Conservation (phyloP, 2,329 filamentous ascomycete species). For the Zarea fungicola region DNA sequence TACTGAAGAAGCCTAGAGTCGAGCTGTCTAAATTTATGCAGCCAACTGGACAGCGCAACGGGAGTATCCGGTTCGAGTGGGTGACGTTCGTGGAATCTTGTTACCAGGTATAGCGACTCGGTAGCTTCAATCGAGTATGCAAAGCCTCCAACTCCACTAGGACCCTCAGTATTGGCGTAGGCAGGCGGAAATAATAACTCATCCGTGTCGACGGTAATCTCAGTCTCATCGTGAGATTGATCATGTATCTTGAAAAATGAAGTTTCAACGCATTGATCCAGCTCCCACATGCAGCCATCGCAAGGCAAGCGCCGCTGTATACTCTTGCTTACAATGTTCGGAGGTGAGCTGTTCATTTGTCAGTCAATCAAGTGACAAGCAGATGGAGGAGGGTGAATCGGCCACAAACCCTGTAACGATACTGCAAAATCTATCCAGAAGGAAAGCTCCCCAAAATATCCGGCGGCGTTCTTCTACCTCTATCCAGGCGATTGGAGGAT, state of each 20-base stretch:
- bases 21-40: slow-evolving; percentile 40
- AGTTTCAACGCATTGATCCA: slow-evolving; percentile 28
- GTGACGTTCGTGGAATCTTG: slow-evolving; percentile 38
- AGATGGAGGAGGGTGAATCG: no score
- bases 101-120: slow-evolving; percentile 37
- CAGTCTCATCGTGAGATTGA: slow-evolving; percentile 24
- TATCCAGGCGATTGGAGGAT: slow-evolving; percentile 24
- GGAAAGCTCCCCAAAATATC: slow-evolving; percentile 38
- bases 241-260: slow-evolving; percentile 15
- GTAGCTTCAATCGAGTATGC: slow-evolving; percentile 42
- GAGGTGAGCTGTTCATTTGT: slow-evolving; percentile 30
- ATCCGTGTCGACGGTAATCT: slow-evolving; percentile 21
- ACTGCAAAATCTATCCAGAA: slow-evolving; percentile 35
- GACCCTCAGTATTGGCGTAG: slow-evolving; percentile 1
- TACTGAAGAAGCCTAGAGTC: slow-evolving; percentile 38
- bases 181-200: slow-evolving; percentile 15
- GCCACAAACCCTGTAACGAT: slow-evolving; percentile 36
- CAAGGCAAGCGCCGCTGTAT: slow-evolving; percentile 31
- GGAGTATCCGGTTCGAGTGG: slow-evolving; percentile 31
- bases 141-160: slow-evolving; percentile 29
- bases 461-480: slow-evolving; percentile 34
- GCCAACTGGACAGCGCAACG: slow-evolving; percentile 33
- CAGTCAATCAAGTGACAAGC: no score
- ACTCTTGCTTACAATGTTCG: slow-evolving; percentile 7
- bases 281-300: slow-evolving; percentile 34